A percentile compares a stretch with the other conserved stretches of the same genome.
phyloP scores from a whole-genome alignment of 2,329 filamentous ascomycete genomes.

The Lachnellula arida region DNA sequence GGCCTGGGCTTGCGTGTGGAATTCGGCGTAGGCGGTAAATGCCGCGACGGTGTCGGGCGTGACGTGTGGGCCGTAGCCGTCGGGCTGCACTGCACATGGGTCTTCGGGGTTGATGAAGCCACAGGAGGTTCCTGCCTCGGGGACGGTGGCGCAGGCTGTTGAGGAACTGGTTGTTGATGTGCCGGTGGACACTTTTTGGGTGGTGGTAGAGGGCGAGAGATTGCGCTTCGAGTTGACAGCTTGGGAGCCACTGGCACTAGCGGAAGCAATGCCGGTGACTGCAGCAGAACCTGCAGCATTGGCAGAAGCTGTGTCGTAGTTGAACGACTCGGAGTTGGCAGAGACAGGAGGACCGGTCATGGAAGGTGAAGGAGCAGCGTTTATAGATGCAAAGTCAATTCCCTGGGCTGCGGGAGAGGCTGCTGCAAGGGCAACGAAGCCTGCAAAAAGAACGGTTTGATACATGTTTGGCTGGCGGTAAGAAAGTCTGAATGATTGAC shows the following conservation, averaged over 20 bases:
- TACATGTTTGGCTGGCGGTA: conserved; percentile 4
- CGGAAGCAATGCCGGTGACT: conserved; percentile 16
- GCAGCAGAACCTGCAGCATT: conserved; percentile 18
- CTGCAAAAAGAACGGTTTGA: conserved; percentile 8
- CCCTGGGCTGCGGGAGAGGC: conserved; percentile 12
- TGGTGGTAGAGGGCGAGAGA: conserved; percentile 9
- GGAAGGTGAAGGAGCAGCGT: conserved; percentile 9
- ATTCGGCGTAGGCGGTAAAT: conserved; percentile 27
- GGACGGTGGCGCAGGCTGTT: conserved; percentile 27
- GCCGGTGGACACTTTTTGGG: conserved; percentile 23
- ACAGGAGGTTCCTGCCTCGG: conserved; percentile 33
- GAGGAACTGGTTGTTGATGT: conserved; percentile 17
- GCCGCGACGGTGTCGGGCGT: conserved; percentile 31
- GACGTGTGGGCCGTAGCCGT: conserved; percentile 25
- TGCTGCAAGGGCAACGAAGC: conserved; percentile 12
- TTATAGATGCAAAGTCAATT: conserved; percentile 12
- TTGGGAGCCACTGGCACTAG: conserved; percentile 8
- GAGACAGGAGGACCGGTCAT: conserved; percentile 1
- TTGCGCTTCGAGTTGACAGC: not conserved
- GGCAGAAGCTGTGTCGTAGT: conserved; percentile 11
- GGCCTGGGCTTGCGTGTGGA: conserved; percentile 20
- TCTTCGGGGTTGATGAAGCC: conserved; percentile 37
- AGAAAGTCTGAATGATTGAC: not conserved
- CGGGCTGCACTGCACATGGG: conserved; percentile 34
- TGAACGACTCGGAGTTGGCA: not conserved